A percentile compares a stretch with the other conserved stretches of the same genome.
These are phyloP conservation scores for Russula brevipes DNA, from an alignment of 768 basidiomycete genomes.

Conservation along the genomic window DNA sequence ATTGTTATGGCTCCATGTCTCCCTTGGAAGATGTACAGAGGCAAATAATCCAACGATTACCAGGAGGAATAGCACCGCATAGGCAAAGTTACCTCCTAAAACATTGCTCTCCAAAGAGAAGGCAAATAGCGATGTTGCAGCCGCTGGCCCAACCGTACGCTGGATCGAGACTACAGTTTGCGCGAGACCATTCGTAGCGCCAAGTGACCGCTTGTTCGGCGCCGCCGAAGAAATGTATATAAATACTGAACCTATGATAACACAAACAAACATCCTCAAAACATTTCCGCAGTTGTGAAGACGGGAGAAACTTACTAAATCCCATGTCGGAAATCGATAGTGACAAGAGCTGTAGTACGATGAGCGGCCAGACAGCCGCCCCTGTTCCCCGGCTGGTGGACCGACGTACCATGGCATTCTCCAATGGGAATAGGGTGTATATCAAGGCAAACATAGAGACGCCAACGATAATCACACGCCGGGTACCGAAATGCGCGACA, in stretches of 20 bases:
- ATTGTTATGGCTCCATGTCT: background rate
- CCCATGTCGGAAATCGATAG: too few relatives aligned
- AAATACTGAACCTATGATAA: conserved; percentile 31
- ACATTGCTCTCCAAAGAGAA: conserved; percentile 28
- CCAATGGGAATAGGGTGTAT: conserved; percentile 26
- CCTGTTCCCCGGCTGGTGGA: too few relatives aligned
- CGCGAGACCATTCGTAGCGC: conserved; percentile 47
- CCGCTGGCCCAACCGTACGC: conserved; percentile 46
- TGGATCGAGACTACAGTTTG: conserved; percentile 46
- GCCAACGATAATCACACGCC: conserved; percentile 1
- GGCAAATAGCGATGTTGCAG: conserved; percentile 45
- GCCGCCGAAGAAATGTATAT: conserved; percentile 31
- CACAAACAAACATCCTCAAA: too few relatives aligned
- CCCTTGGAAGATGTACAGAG: background rate
- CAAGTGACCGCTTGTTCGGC: conserved; percentile 35
- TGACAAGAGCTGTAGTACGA: too few relatives aligned
- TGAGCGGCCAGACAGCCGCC: too few relatives aligned
- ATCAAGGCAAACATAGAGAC: conserved; percentile 27
- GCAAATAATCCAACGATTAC: background rate
- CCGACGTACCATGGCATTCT: too few relatives aligned
- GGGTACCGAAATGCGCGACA: background rate
- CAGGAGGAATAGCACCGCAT: background rate
- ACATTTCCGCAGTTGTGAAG: too few relatives aligned
- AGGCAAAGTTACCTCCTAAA: conserved; percentile 33
- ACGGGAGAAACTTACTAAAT: too few relatives aligned